Percentiles rank a stretch among this genome's conserved stretches.
Evolutionary conservation across 371 early-diverging fungal species (phyloP).

Genomic region (Mortierella sp.): DNA sequence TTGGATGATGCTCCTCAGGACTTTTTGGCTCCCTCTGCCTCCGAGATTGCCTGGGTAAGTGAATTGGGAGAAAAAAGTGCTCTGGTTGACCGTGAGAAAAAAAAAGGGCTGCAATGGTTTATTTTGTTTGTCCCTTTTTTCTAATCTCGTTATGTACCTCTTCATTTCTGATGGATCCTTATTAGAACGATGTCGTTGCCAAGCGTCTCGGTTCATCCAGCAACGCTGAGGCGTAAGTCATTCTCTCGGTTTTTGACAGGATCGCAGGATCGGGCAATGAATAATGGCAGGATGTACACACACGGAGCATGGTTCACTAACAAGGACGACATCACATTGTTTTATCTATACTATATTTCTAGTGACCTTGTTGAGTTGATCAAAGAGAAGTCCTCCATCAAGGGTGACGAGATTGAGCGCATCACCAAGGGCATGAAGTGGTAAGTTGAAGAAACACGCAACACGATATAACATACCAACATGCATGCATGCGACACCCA

Average conservation of each 20-base stretch:
- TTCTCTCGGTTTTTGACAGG: background rate
- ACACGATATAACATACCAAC: too few relatives aligned
- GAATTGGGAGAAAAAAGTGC: background rate
- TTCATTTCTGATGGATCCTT: background rate
- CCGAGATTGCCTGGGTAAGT: slow-evolving; percentile 85
- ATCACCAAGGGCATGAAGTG: slow-evolving; percentile 83
- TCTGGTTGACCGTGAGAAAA: slow-evolving; percentile 11
- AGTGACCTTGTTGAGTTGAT: slow-evolving; percentile 50
- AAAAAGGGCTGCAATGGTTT: background rate
- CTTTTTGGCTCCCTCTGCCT: slow-evolving; percentile 67
- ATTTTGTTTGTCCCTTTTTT: background rate
- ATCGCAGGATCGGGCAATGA: slow-evolving; percentile 2
- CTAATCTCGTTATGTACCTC: background rate
- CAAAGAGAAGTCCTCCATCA: slow-evolving; percentile 42
- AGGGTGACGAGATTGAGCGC: slow-evolving; percentile 55
- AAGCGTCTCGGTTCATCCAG: slow-evolving; percentile 67
- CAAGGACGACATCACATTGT: background rate
- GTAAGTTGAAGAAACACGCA: slow-evolving; percentile 22
- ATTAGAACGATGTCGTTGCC: slow-evolving; percentile 69
- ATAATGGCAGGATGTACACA: background rate
- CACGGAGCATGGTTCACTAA: background rate
- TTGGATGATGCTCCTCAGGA: slow-evolving; percentile 82
- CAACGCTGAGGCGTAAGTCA: slow-evolving; percentile 49
- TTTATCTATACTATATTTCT: background rate
- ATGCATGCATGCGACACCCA: background rate